These are phyloP conservation scores for Eimeria tenella DNA, from an alignment of 169 alveolate genomes.

Conservation along the genomic window DNA sequence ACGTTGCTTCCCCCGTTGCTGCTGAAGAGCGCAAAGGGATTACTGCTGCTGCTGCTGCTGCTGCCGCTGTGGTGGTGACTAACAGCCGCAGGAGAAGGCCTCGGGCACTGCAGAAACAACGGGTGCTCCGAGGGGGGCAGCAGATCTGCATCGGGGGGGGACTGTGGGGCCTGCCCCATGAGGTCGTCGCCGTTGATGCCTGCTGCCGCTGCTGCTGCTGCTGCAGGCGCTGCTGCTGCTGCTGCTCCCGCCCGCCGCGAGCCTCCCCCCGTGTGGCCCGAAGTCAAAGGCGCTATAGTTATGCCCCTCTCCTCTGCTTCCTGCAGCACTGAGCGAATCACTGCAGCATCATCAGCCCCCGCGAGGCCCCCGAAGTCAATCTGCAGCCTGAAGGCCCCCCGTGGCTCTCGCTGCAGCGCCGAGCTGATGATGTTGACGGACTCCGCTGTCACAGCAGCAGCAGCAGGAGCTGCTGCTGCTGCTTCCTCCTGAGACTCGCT, in stretches of 20 bases:
- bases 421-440: not conserved
- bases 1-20: slow-evolving; percentile 11
- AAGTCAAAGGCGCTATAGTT: slow-evolving; percentile 12
- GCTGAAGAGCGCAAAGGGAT: slow-evolving; percentile 21
- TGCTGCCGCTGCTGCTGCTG: slow-evolving; percentile 32
- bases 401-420: slow-evolving; percentile 26
- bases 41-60: slow-evolving; percentile 61
- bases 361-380: slow-evolving; percentile 1
- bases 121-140: slow-evolving; percentile 54
- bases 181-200: not conserved
- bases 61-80: not conserved
- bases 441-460: slow-evolving; percentile 14
- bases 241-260: not conserved
- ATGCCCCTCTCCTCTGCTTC: slow-evolving; percentile 39
- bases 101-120: not conserved
- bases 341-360: not conserved
- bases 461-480: slow-evolving; percentile 20
- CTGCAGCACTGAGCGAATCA: not conserved
- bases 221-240: slow-evolving; percentile 6
- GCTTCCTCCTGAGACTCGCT: not conserved
- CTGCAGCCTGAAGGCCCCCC: slow-evolving; percentile 28
- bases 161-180: not conserved
- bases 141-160: slow-evolving; percentile 26
- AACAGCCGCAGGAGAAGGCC: not conserved
- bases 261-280: not conserved